Evolutionary conservation across 805 yeast genomes (phyloP), one percentile per base, ranked within the genome.

Genomic region (Saccharomycopsis amapae): DNA sequence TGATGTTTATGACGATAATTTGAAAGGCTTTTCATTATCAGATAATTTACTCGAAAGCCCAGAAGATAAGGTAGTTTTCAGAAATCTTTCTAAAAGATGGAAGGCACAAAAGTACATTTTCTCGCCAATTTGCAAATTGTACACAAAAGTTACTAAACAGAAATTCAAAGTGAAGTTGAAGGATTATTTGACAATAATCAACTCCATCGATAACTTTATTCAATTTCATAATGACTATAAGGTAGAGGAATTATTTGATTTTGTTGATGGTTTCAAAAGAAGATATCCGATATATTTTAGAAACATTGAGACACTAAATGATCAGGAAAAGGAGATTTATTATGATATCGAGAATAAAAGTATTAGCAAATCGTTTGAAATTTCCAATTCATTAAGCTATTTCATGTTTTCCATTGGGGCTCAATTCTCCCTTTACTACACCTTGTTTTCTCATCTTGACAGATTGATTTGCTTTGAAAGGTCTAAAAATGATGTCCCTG

Each of bases 371-470:
- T 34, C 33, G 12, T 47, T 42, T 33, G 50, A 48, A 23, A 38
- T 48, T 18, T 35, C 35, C 10, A 26, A 42, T 20, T 40, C 51
- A 9, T 35, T 45, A 19, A 39, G 15, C 63, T 44, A 68, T 62
- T 32, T 59, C 56, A 44, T 47, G 4, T 22, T 22, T 18, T 34
- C 48, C 5, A 15, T 18, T 10, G 31, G 44, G n/a, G 15, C 37
- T 7, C 48, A 44, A 41, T 44, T 50, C 23, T 28, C 51, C 3
- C 38, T 50, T n/a, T 50, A 47, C 34, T 50, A 47, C 17, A 20
- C 35, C 10, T 26, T 50, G 7, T 50, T 45, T 30, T 15, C 26
- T 13, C 44, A 40, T 34, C 32, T 50, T 12, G 53, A 50, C 22
- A 35, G 39, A 19, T 23, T 34, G 5, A 47, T 50, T 15, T 44